Evolutionary conservation across 139 green algal species (phyloP).

Genomic region (Marvania coccoides): DNA sequence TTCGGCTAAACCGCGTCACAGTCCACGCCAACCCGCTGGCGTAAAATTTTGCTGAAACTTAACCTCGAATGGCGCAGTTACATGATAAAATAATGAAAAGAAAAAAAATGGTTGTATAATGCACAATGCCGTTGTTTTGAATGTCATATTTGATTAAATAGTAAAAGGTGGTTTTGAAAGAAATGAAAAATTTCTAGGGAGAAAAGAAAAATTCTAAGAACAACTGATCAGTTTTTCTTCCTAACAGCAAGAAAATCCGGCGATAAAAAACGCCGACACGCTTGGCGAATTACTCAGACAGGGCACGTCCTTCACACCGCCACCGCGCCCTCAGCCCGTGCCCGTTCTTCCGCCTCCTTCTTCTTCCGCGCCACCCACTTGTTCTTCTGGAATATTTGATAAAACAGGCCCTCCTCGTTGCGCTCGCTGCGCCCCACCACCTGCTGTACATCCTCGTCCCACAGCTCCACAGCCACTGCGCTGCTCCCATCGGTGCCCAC

Average conservation of each 20-base stretch:
- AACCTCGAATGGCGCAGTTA: too few relatives aligned
- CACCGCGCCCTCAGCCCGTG: conserved; percentile 3
- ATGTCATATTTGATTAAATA: not conserved
- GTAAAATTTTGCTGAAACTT: not conserved
- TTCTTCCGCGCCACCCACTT: conserved; percentile 52
- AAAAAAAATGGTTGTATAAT: not conserved
- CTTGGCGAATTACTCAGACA: too few relatives aligned
- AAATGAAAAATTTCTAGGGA: too few relatives aligned
- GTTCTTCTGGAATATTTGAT: conserved; percentile 58
- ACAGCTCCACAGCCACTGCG: conserved; percentile 36
- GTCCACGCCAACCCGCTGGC: conserved; percentile 87
- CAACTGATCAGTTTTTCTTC: too few relatives aligned
- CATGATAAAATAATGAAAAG: too few relatives aligned
- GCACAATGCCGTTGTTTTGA: not conserved
- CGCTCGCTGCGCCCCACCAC: conserved; percentile 17
- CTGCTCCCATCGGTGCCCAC: conserved; percentile 28
- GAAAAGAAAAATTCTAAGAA: not conserved
- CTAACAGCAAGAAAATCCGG: too few relatives aligned
- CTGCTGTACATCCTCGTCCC: not conserved
- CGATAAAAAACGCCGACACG: too few relatives aligned
- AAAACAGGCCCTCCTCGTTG: conserved; percentile 24
- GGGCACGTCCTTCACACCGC: not conserved
- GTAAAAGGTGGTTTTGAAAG: not conserved
- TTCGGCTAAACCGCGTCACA: conserved; percentile 66
- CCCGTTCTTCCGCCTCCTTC: conserved; percentile 23